Evolutionary conservation across 2,329 filamentous ascomycete genomes (phyloP).

Genomic region (Penicillium sp.): DNA sequence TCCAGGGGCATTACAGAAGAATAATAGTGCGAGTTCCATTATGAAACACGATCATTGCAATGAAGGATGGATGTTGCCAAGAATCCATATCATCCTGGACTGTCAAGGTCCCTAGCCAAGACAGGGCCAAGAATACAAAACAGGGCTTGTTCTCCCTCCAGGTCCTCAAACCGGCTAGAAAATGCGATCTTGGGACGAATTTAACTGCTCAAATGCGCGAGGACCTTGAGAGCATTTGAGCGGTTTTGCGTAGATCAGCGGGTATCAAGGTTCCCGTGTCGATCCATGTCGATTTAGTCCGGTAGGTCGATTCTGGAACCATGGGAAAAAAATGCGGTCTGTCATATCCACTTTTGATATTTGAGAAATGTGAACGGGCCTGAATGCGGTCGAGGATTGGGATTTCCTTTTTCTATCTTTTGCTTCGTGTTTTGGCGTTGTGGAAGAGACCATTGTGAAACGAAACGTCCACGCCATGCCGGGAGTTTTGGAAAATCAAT

Average conservation of each 20-base stretch:
- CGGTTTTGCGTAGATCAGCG: slow-evolving; percentile 19
- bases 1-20: no score
- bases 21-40: no score
- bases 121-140: neutral
- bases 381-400: neutral
- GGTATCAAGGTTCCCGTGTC: slow-evolving; percentile 15
- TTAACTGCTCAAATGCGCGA: neutral
- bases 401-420: slow-evolving; percentile 1
- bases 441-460: neutral
- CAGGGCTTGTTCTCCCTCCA: no score
- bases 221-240: slow-evolving; percentile 32
- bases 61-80: no score
- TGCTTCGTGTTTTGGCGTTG: neutral
- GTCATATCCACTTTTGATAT: neutral
- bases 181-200: no score
- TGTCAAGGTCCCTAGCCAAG: neutral
- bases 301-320: neutral
- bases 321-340: slow-evolving; percentile 5
- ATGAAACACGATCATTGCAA: no score
- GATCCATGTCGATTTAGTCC: slow-evolving; percentile 8
- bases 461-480: slow-evolving; percentile 10
- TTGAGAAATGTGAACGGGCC: neutral
- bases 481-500: slow-evolving; percentile 10
- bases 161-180: no score
- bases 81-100: no score